A percentile compares a stretch with the other conserved stretches of the same genome.
phyloP scores from a whole-genome alignment of 108 stramenopile genomes.

The Seminavis robusta region DNA sequence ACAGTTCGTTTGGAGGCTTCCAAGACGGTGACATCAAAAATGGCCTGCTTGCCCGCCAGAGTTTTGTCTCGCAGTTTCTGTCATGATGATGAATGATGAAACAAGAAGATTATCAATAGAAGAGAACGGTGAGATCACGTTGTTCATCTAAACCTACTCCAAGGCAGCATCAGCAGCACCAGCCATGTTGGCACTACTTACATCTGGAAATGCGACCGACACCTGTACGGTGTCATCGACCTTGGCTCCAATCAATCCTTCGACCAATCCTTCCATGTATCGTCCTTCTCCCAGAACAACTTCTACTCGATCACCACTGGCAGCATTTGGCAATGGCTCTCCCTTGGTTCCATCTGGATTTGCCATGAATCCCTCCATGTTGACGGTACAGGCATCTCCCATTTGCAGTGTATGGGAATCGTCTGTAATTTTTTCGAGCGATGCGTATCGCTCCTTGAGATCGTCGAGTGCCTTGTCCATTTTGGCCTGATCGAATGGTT shows the following conservation, averaged over 20 bases:
- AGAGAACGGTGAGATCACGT: not conserved
- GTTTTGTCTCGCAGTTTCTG: slow-evolving; percentile 80
- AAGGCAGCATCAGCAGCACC: not conserved
- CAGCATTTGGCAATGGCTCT: slow-evolving; percentile 79
- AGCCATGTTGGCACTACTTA: slow-evolving; percentile 28
- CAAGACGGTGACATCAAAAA: slow-evolving; percentile 85
- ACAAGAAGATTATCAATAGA: no score
- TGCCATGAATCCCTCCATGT: slow-evolving; percentile 87
- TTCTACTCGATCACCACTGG: slow-evolving; percentile 83
- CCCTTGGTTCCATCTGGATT: slow-evolving; percentile 63
- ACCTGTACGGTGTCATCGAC: slow-evolving; percentile 67
- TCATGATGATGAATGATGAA: no score
- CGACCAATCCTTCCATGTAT: slow-evolving; percentile 87
- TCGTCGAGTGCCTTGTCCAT: slow-evolving; percentile 77
- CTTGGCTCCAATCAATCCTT: slow-evolving; percentile 80
- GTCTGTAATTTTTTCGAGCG: slow-evolving; percentile 53
- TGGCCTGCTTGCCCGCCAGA: slow-evolving; percentile 84
- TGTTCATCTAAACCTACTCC: not conserved
- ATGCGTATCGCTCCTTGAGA: slow-evolving; percentile 76
- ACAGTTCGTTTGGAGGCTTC: slow-evolving; percentile 68
- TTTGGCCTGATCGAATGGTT: slow-evolving; percentile 76
- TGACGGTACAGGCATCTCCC: slow-evolving; percentile 82
- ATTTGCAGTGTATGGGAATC: slow-evolving; percentile 40
- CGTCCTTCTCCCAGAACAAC: slow-evolving; percentile 76
- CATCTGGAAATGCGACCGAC: slow-evolving; percentile 73